Base-by-base conservation (phyloP, 208 protist genomes). In the Crithidia mellificae region DNA sequence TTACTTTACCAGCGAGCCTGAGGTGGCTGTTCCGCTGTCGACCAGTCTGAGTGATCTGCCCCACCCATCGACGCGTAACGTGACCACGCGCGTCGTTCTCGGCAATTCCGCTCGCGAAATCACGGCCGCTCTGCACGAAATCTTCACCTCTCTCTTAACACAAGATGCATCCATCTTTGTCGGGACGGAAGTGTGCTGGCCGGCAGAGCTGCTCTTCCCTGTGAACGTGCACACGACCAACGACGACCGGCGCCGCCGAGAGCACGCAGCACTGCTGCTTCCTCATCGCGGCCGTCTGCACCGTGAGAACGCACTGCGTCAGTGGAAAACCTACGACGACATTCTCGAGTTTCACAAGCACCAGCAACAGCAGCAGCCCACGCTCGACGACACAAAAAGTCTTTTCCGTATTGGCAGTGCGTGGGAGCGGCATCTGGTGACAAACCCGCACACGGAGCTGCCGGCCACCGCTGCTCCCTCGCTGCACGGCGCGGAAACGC, bases 401-500 rank as follows among this genome's bases (percentile, higher is more conserved):
- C n/a, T n/a, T 32, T 36, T 38, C 63, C 80, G 80, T 36, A 73
- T 43, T 2, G 78, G 78, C n/a, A 63, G 68, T 50, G 22, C 56
- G 20, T 92, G 86, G 86, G 83, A 89, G 63, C 76, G 71, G 56
- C 74, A 89, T 46, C 78, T 94, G 8, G 63, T 85, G 12, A 61
- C 72, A 19, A 80, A 80, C 50, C 68, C 80, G 27, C 88, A 94
- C 72, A 36, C 22, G 19, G 30, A 77, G 30, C 51, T 87, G n/a
- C 71, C 67, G 6, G 56, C 72, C 12, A 20, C 34, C 22, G 38
- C 66, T 0, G 41, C 51, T 4, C 71, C 69, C 4, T 39, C 47
- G 6, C 73, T 93, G 41, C 29, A 12, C 1, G 83, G 85, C 0
- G 83, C 77, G 9, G 72, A 81, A 27, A 79, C 66, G 25, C 71